These are phyloP conservation scores for Hypsizygus ulmarius DNA, from an alignment of 1,284 basidiomycete genomes.

Conservation along the genomic window DNA sequence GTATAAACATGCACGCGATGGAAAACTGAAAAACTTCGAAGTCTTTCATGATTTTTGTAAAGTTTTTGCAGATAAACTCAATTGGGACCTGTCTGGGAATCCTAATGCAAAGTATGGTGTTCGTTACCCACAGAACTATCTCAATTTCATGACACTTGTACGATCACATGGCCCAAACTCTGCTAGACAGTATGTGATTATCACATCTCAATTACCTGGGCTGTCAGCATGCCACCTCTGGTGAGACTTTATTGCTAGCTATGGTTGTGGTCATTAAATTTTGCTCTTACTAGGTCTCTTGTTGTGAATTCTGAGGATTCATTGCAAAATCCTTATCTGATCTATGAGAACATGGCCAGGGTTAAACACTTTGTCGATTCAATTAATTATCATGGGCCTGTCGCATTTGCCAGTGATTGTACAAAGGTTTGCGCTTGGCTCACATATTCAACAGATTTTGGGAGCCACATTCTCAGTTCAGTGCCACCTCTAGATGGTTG, in stretches of 20 bases:
- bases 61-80: neutral
- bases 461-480: constrained; percentile 26
- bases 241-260: neutral
- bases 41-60: neutral
- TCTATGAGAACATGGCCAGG: neutral
- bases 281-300: neutral
- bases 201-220: neutral
- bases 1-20: neutral
- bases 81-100: neutral
- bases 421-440: constrained; percentile 25
- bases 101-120: neutral
- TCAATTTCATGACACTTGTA: neutral
- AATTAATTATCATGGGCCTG: constrained; percentile 16
- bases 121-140: neutral
- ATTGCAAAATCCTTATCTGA: neutral
- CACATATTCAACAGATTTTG: constrained; percentile 24
- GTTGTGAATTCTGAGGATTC: neutral
- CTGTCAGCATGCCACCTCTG: neutral
- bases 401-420: constrained; percentile 21
- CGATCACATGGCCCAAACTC: neutral
- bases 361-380: neutral
- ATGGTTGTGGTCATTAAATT: neutral
- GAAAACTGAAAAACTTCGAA: neutral
- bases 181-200: neutral
- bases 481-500: constrained; percentile 18